Evolutionary conservation across 2,329 filamentous ascomycete species (phyloP).

Genomic region (Periconia digitata): DNA sequence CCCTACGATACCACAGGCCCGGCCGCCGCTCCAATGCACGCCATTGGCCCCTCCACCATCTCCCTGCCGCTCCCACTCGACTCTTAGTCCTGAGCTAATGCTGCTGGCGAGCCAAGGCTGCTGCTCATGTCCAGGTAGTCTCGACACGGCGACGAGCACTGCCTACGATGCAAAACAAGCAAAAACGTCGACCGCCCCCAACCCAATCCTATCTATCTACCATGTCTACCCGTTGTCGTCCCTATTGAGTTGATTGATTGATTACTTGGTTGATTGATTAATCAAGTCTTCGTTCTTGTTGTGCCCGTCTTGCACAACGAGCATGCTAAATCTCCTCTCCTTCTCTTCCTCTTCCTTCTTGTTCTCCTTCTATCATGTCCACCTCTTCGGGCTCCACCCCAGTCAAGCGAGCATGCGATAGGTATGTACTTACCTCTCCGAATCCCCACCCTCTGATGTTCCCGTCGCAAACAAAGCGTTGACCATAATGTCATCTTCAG

Average conservation of each 20-base stretch:
- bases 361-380: constrained; percentile 35
- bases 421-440: constrained; percentile 29
- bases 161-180: constrained; percentile 39
- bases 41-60: constrained; percentile 11
- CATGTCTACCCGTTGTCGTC: too few species aligned
- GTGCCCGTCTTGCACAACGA: constrained; percentile 30
- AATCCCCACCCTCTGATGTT: constrained; percentile 2
- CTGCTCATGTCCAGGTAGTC: constrained; percentile 35
- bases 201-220: too few species aligned
- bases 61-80: constrained; percentile 10
- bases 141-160: constrained; percentile 32
- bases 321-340: constrained; percentile 17
- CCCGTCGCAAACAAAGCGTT: too few species aligned
- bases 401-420: constrained; percentile 47
- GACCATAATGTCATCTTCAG: too few species aligned
- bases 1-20: too few species aligned
- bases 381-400: constrained; percentile 37
- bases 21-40: too few species aligned
- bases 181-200: constrained; percentile 27
- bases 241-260: too few species aligned
- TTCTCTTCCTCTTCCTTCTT: constrained; percentile 16
- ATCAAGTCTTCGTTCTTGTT: constrained; percentile 31
- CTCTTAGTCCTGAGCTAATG: too few species aligned
- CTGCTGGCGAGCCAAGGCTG: constrained; percentile 38
- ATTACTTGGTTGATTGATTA: too few species aligned